Conservation (phyloP, 495 filamentous ascomycete species). For the Trichoderma gamsii region DNA sequence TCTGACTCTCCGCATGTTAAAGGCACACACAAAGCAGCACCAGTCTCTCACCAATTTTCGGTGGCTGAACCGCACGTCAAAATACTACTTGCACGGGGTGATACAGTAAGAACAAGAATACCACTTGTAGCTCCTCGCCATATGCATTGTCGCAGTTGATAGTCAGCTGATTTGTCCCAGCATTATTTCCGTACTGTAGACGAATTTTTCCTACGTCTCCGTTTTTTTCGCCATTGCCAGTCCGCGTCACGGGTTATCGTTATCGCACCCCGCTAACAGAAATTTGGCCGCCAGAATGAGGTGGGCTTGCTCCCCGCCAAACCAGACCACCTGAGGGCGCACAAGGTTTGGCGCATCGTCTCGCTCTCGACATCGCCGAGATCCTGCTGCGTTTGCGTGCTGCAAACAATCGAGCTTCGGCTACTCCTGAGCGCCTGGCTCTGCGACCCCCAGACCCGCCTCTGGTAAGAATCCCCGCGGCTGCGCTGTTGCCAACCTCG, state of each 20-base stretch:
- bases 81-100: too few relatives aligned
- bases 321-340: conserved; percentile 4
- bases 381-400: background rate
- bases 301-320: conserved; percentile 13
- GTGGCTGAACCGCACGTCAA: too few relatives aligned
- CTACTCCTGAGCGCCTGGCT: background rate
- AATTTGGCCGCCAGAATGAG: conserved; percentile 13
- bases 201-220: background rate
- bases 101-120: too few relatives aligned
- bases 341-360: conserved; percentile 14
- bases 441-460: background rate
- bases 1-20: too few relatives aligned
- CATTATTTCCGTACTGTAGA: too few relatives aligned
- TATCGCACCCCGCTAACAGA: conserved; percentile 11
- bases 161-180: too few relatives aligned
- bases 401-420: background rate
- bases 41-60: too few relatives aligned
- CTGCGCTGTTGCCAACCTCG: background rate
- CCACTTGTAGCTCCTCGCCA: too few relatives aligned
- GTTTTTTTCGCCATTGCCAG: background rate
- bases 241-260: conserved; percentile 3
- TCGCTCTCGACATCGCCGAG: background rate
- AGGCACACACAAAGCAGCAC: too few relatives aligned
- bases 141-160: too few relatives aligned
- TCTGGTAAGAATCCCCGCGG: background rate